phyloP scores from a whole-genome alignment of 495 filamentous ascomycete species.

The Neohortaea acidophila region DNA sequence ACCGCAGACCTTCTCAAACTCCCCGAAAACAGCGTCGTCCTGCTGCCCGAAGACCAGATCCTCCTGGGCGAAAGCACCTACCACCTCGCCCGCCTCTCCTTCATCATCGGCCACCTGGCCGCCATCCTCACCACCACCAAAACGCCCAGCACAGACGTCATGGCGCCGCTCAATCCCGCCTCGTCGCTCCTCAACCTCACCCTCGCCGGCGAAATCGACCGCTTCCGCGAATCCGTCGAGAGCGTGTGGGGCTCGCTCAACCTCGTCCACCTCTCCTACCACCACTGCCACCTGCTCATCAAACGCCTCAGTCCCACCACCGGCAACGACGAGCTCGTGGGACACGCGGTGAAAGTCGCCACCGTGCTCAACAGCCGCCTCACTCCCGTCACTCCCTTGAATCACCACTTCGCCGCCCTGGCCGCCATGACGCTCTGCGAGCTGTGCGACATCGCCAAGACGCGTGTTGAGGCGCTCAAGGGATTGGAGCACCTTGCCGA shows the following conservation, averaged over 20 bases:
- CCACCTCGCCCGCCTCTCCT: conserved; percentile 39
- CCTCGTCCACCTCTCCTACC: conserved; percentile 54
- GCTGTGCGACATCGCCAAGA: conserved; percentile 39
- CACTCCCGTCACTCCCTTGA: conserved; percentile 47
- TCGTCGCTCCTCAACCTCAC: conserved; percentile 24
- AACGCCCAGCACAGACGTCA: conserved; percentile 24
- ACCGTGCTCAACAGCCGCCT: conserved; percentile 39
- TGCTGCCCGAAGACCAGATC: conserved; percentile 46
- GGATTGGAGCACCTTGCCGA: conserved; percentile 21
- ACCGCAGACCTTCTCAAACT: conserved; percentile 44
- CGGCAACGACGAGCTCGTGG: conserved; percentile 45
- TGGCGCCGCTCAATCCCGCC: conserved; percentile 19
- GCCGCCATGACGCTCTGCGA: conserved; percentile 52
- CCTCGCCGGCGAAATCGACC: conserved; percentile 33
- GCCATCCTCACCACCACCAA: conserved; percentile 32
- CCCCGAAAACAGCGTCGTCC: conserved; percentile 43
- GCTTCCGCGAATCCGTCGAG: conserved; percentile 33
- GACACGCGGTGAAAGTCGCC: conserved; percentile 43
- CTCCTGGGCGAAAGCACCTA: conserved; percentile 50
- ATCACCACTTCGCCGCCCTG: conserved; percentile 58
- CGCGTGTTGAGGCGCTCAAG: conserved; percentile 28
- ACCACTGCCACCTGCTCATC: conserved; percentile 52
- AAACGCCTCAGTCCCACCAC: conserved; percentile 41
- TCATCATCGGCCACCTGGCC: conserved; percentile 31
- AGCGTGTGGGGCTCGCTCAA: conserved; percentile 25